Evolutionary conservation across 208 protist species (phyloP).

Genomic region (Trypanosoma mega): DNA sequence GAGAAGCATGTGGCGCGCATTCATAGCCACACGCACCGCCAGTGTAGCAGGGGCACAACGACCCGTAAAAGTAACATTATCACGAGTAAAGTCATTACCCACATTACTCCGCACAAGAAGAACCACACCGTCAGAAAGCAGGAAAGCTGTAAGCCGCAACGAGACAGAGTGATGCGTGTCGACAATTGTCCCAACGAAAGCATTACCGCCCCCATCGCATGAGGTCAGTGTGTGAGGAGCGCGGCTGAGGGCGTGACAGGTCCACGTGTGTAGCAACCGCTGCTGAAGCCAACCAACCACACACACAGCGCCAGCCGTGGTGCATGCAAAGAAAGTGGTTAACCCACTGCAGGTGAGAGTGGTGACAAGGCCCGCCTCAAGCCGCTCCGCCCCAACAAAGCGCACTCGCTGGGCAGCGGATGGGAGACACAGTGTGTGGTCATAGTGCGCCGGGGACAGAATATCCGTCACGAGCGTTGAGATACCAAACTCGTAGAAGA

Average conservation of each 20-base stretch:
- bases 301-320: conserved; percentile 58
- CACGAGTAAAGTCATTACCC: conserved; percentile 43
- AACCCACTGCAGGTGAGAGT: conserved; percentile 37
- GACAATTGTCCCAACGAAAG: conserved; percentile 40
- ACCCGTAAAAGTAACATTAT: conserved; percentile 40
- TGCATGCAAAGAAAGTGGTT: conserved; percentile 59
- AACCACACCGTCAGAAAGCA: conserved; percentile 55
- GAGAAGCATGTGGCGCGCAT: conserved; percentile 48
- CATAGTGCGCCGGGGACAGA: neutral
- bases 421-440: conserved; percentile 17
- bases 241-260: conserved; percentile 18
- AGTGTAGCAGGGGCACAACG: conserved; percentile 29
- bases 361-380: conserved; percentile 45
- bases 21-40: conserved; percentile 39
- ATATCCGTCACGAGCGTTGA: conserved; percentile 9
- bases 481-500: conserved; percentile 47
- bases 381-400: conserved; percentile 31
- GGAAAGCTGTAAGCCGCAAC: conserved; percentile 43
- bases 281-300: conserved; percentile 58
- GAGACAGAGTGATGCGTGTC: conserved; percentile 35
- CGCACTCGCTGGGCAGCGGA: conserved; percentile 39
- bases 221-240: neutral
- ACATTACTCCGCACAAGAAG: conserved; percentile 42
- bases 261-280: conserved; percentile 52
- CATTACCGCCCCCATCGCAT: conserved; percentile 6